Evolutionary conservation across 73 alveolate genomes (phyloP), one percentile per base, ranked within the genome.

Genomic region (Paramecium pentaurelia): DNA sequence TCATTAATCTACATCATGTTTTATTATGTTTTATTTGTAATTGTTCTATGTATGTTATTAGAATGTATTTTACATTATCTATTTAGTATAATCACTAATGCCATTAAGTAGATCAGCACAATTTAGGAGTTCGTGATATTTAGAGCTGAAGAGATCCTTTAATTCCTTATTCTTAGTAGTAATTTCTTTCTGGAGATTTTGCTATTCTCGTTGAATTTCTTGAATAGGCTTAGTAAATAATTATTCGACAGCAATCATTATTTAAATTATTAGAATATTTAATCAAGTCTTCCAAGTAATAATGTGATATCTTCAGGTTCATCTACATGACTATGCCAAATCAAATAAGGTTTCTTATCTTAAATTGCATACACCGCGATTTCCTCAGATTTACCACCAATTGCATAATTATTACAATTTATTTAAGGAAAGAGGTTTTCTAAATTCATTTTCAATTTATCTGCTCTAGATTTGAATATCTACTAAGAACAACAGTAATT

Each of bases 91-190:
- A 45, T 42, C 58, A 25, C 75, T 47, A 12, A 80, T 80, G 45
- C 91, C 91, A 80, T 49, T 80, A 10, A 80, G 73, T 25, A 80
- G 49, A 45, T 42, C 75, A 20, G 91, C 32, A 80, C 91, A 80
- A 44, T 80, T 44, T 1, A 80, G 75, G 8, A 80, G 28, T 49
- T 80, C 91, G 6, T 47, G 38, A 80, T 80, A 80, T 27, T 80
- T 80, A n/a, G 71, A 45, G 45, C 91, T 80, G 30, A 80, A 80
- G 47, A 80, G 58, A 18, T 80, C 47, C 32, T 47, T 80, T 49
- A 80, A 49, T 80, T 80, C 77, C 30, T 47, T 80, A 18, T 80
- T 80, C 58, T 80, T 80, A 20, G 8, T 40, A 42, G 44, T 80
- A 27, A 80, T 80, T 27, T 80, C 91, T 25, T 80, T 49, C 22